Percentiles rank a stretch among this genome's conserved stretches.
These are phyloP conservation scores for Debaryomyces subglobosus DNA, from an alignment of 1,139 yeast genomes.

Conservation along the genomic window DNA sequence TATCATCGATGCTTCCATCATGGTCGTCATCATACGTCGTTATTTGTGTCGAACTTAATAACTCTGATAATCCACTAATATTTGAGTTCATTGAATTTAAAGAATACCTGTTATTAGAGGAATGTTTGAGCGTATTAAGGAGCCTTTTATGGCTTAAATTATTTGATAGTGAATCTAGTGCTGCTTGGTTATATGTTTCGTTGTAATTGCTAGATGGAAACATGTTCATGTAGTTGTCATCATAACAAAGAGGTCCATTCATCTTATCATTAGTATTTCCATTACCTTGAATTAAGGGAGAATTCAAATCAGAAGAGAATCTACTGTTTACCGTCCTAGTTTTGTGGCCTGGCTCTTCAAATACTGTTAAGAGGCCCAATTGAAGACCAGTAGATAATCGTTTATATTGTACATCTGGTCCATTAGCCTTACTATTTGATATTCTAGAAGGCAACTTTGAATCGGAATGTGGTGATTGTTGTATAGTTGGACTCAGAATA, in stretches of 20 bases:
- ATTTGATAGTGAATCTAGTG: constrained; percentile 36
- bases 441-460: constrained; percentile 13
- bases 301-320: background rate
- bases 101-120: constrained; percentile 37
- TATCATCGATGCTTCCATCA: constrained; percentile 15
- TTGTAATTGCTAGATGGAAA: constrained; percentile 22
- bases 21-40: constrained; percentile 36
- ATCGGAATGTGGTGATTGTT: constrained; percentile 8
- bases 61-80: constrained; percentile 45
- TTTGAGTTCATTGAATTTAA: constrained; percentile 46
- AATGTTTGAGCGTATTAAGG: constrained; percentile 6
- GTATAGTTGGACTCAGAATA: constrained; percentile 10
- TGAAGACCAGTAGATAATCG: constrained; percentile 44
- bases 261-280: background rate
- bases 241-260: constrained; percentile 21
- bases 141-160: constrained; percentile 7
- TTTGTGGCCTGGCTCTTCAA: constrained; percentile 31
- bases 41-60: constrained; percentile 40
- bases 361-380: constrained; percentile 44
- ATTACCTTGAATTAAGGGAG: background rate
- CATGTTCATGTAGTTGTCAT: constrained; percentile 34
- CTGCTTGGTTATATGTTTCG: constrained; percentile 39
- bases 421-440: constrained; percentile 9
- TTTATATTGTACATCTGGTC: constrained; percentile 29
- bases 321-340: background rate